Evolutionary conservation across 768 basidiomycete genomes (phyloP), one percentile per base, ranked within the genome.

Genomic region (Vishniacozyma victoriae): DNA sequence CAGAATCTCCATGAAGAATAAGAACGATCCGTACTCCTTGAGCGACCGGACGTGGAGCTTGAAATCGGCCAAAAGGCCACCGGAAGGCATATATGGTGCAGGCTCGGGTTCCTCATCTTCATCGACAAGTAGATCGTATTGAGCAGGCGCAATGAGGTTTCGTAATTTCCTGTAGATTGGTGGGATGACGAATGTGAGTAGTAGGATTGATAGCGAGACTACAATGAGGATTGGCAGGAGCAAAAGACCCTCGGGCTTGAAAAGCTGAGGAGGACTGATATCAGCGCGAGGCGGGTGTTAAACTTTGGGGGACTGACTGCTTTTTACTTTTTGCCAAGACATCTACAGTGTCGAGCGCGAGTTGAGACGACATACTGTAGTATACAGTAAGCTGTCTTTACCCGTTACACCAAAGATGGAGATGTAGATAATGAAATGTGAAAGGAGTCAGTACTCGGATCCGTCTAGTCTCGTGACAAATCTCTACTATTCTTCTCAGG

Each of bases 1-100:
- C 1, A 72, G 55, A 25, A 79, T 43, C 53, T 77, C 78, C 67
- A 76, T 77, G 13, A 62, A 60, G 64, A 79, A 81, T 20, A 79
- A 54, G n/a, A 63, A 41, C 18, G 61, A 76, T 13, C 68, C 64
- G 4, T 62, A 52, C 9, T 81, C 81, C 4, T 80, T 78, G 44
- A 78, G 75, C 12, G 65, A 55, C 14, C 59, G 43, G 24, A 80
- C 62, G 55, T 79, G 78, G 24, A 58, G 66, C 29, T 66, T 67
- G 42, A 76, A 58, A 41, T 76, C 75, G 20, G 65, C 61, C 24
- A 66, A 44, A 27, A 75, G 41, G 20, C 72, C 73, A 14, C 63
- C 47, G 24, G 62, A 66, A 22, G 62, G 62, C 57, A 61, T 59
- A 19, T 26, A 19, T 6, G 44, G 37, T 7, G 52, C 49, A n/a